phyloP scores from a whole-genome alignment of 805 yeast species.

The Kodamaea neixiangensis region DNA sequence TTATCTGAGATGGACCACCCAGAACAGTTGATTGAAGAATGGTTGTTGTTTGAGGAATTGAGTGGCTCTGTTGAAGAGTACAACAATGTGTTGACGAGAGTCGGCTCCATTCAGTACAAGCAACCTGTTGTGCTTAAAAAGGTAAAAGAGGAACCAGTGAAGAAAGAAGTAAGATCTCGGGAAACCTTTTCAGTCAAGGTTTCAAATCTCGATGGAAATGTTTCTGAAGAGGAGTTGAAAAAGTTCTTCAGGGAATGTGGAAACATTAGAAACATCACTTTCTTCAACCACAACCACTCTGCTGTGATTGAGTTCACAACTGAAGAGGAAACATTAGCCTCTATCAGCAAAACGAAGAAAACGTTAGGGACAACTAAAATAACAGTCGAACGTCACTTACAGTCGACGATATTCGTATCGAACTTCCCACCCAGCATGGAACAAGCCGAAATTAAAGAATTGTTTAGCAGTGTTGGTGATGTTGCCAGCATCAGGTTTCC shows the following conservation, averaged over 20 bases:
- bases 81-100: background rate
- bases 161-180: constrained; percentile 45
- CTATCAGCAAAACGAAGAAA: constrained; percentile 61
- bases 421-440: constrained; percentile 65
- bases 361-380: constrained; percentile 44
- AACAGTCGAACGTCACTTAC: constrained; percentile 44
- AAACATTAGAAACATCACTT: constrained; percentile 37
- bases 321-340: constrained; percentile 52
- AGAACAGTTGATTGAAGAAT: constrained; percentile 49
- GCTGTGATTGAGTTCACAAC: constrained; percentile 63
- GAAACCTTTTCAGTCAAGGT: constrained; percentile 63
- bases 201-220: constrained; percentile 42
- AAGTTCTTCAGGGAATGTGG: constrained; percentile 66
- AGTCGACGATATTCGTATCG: constrained; percentile 68
- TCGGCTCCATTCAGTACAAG: background rate
- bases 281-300: constrained; percentile 11
- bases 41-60: constrained; percentile 37
- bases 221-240: constrained; percentile 40
- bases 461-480: constrained; percentile 44
- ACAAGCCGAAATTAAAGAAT: constrained; percentile 34
- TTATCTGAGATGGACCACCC: constrained; percentile 47
- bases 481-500: constrained; percentile 64
- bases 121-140: background rate
- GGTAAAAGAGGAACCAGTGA: constrained; percentile 4
- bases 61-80: constrained; percentile 26